Conservation (phyloP, 2,329 filamentous ascomycete genomes). For the Blumeria hordei region DNA sequence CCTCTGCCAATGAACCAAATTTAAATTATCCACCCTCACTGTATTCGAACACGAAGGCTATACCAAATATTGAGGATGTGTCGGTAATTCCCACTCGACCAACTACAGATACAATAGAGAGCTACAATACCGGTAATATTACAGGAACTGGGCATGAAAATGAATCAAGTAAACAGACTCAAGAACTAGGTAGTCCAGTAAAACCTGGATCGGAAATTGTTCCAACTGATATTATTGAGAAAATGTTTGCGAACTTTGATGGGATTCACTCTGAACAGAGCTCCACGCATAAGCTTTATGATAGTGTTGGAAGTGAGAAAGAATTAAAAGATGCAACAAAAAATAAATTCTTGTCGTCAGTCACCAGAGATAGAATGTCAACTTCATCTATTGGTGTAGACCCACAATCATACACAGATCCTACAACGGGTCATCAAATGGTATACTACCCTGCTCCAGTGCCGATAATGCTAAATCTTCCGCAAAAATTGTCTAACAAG, state of each 20-base stretch:
- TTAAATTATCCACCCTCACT: neutral
- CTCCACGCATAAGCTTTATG: neutral
- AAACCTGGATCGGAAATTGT: slow-evolving; percentile 4
- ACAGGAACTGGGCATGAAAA: too few species aligned
- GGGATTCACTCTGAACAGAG: slow-evolving; percentile 35
- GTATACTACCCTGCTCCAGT: slow-evolving; percentile 90
- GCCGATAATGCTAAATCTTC: slow-evolving; percentile 77
- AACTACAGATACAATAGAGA: too few species aligned
- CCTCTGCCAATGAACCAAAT: neutral
- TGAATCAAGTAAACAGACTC: neutral
- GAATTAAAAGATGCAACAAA: neutral
- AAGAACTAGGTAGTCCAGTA: neutral
- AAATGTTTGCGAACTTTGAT: slow-evolving; percentile 58
- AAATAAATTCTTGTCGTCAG: neutral
- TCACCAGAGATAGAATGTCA: neutral
- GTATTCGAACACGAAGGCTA: too few species aligned
- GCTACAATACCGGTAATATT: too few species aligned
- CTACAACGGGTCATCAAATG: slow-evolving; percentile 52
- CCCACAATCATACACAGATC: slow-evolving; percentile 35
- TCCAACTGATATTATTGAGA: slow-evolving; percentile 24
- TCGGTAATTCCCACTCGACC: too few species aligned
- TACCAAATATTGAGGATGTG: too few species aligned
- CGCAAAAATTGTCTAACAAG: slow-evolving; percentile 60
- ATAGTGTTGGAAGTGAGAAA: neutral
- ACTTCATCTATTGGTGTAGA: neutral